Base-by-base conservation (phyloP, 805 yeast genomes). In the Yamadazyma olivae region DNA sequence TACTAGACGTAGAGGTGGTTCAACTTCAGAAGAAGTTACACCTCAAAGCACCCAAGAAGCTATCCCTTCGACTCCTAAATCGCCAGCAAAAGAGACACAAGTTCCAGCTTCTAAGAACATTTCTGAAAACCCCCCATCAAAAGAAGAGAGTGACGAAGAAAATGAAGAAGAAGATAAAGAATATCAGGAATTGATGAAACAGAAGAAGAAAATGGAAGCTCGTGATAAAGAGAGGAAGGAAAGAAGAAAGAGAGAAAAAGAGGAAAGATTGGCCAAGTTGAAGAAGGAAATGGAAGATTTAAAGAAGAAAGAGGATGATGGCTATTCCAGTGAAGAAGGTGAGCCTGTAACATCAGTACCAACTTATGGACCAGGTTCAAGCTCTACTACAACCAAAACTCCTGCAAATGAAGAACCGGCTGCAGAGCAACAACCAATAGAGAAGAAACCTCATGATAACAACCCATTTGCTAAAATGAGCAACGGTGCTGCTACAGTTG, bases 251-350 rank as follows among this genome's bases (percentile, higher is more conserved):
- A 70, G 70, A 21, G 81, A 75, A 6, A 79, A 75, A 49, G 85
- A 78, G 43, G 82, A 75, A 9, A 66, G 79, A 44, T 49, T 78
- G 36, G 83, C 81, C 2, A 69, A 71, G 43, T 57, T 81, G 35
- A 77, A 72, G 47, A 71, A 67, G 41, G 83, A 80, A 50, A 74
- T 81, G 71, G 81, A 71, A 27, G 78, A 70, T 6, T 61, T 75
- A 40, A 61, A 71, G 46, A 60, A 55, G 34, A 53, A 52, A 35
- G 58, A 61, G 29, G 38, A 33, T 6, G 72, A 68, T 5, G 48
- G 38, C 3, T 35, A 31, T 23, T 41, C 48, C 12, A 38, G 41
- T 32, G 40, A 39, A 24, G 50, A 43, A 17, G 44, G 32, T 9
- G 43, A 30, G 13, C 40, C 38, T 9, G 32, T 36, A 14, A 36